Percentiles rank a stretch among this genome's conserved stretches.
Conservation (phyloP, 2,329 filamentous ascomycete genomes). For the Arachnomyces sp. region DNA sequence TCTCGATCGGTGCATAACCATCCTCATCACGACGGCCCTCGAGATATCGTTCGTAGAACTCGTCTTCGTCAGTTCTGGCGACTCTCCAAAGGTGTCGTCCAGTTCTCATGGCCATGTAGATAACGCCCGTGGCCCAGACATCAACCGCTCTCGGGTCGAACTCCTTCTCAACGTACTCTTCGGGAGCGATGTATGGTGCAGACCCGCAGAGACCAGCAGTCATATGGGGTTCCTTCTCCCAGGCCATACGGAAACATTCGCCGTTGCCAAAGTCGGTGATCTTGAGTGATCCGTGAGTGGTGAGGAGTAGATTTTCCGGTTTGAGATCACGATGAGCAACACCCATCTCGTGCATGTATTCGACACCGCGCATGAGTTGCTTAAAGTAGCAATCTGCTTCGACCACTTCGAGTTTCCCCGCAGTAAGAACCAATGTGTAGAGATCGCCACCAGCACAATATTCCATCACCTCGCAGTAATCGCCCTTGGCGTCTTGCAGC, state of each 20-base stretch:
- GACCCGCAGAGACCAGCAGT: conserved; percentile 93
- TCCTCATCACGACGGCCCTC: conserved; percentile 89
- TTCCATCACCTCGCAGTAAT: conserved; percentile 99
- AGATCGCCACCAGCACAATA: conserved; percentile 95
- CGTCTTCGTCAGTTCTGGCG: conserved; percentile 94
- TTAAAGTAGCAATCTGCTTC: conserved; percentile 99
- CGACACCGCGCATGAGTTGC: conserved; percentile 96
- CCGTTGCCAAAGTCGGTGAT: conserved; percentile 99
- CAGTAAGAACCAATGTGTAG: conserved; percentile 84
- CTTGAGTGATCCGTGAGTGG: conserved; percentile 84
- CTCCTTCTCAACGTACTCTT: conserved; percentile 91
- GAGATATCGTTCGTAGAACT: conserved; percentile 91
- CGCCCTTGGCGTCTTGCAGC: conserved; percentile 89
- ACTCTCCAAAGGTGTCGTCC: conserved; percentile 92
- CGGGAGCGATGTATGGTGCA: conserved; percentile 92
- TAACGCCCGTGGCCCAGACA: conserved; percentile 96
- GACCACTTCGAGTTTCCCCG: conserved; percentile 75
- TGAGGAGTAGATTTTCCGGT: conserved; percentile 90
- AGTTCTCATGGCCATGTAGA: conserved; percentile 99
- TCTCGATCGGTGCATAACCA: conserved; percentile 94
- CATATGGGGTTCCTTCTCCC: conserved; percentile 98
- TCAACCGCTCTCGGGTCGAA: conserved; percentile 98
- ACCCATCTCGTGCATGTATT: conserved; percentile 99
- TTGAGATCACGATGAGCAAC: conserved; percentile 95
- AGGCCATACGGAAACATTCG: conserved; percentile 98